Evolutionary conservation across 2,329 filamentous ascomycete genomes (phyloP).

Genomic region (Xylaria sp.): DNA sequence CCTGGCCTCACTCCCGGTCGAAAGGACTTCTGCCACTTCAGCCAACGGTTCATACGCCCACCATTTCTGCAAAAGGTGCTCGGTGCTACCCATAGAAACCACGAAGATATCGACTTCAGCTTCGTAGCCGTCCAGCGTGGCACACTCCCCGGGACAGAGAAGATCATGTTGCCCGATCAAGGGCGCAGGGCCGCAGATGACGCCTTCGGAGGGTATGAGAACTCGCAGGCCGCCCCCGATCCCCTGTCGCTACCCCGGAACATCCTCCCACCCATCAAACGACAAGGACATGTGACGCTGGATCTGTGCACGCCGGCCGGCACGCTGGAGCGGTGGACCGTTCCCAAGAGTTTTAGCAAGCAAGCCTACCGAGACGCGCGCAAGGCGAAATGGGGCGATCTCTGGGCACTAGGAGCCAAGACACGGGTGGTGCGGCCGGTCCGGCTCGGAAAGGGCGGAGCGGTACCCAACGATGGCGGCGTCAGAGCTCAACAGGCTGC

Average conservation of each 20-base stretch:
- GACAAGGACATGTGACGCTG: conserved; percentile 85
- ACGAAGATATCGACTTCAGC: conserved; percentile 91
- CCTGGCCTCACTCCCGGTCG: conserved; percentile 77
- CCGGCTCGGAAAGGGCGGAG: conserved; percentile 63
- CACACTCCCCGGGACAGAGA: conserved; percentile 54
- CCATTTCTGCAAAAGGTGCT: conserved; percentile 82
- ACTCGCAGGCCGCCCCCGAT: conserved; percentile 56
- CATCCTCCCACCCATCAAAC: conserved; percentile 84
- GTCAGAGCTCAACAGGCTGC: conserved; percentile 52
- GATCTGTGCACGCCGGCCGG: conserved; percentile 91
- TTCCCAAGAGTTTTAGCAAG: conserved; percentile 82
- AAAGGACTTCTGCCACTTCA: conserved; percentile 92
- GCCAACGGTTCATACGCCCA: conserved; percentile 87
- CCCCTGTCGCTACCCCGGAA: conserved; percentile 80
- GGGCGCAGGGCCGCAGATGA: conserved; percentile 67
- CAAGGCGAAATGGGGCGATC: conserved; percentile 89
- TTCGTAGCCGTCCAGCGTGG: conserved; percentile 89
- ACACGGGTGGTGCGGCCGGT: conserved; percentile 73
- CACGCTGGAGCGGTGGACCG: conserved; percentile 90
- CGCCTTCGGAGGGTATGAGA: conserved; percentile 79
- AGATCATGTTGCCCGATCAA: conserved; percentile 47
- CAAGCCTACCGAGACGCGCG: conserved; percentile 91
- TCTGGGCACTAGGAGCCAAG: conserved; percentile 96
- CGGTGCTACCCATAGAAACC: conserved; percentile 75
- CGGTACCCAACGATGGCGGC: conserved; percentile 56